These are phyloP conservation scores for Populus simonii DNA, from an alignment of 345 rosid species.

Conservation along the genomic window DNA sequence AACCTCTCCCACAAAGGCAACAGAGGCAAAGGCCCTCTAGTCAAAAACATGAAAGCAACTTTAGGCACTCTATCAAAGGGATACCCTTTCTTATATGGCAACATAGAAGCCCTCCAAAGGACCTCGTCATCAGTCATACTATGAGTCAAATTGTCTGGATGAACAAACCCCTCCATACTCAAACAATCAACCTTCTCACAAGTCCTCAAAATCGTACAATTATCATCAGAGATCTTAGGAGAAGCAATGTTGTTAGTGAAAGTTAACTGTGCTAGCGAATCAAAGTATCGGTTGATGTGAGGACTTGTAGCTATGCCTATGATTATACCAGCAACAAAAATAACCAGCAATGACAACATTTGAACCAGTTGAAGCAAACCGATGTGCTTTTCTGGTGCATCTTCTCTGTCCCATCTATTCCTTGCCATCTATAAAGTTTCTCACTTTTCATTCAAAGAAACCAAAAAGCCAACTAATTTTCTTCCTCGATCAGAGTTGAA, in stretches of 20 bases:
- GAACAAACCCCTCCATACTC: slow-evolving; percentile 46
- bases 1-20: slow-evolving; percentile 91
- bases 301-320: slow-evolving; percentile 69
- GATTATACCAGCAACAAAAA: slow-evolving; percentile 78
- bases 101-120: slow-evolving; percentile 86
- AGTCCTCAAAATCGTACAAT: slow-evolving; percentile 31
- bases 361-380: slow-evolving; percentile 71
- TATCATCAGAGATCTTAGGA: slow-evolving; percentile 13
- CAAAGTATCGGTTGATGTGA: slow-evolving; percentile 59
- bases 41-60: slow-evolving; percentile 84
- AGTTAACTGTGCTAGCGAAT: slow-evolving; percentile 43
- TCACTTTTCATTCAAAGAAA: not conserved
- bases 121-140: slow-evolving; percentile 60
- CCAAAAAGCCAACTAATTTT: not conserved
- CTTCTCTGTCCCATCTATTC: slow-evolving; percentile 49
- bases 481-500: not conserved
- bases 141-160: slow-evolving; percentile 52
- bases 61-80: slow-evolving; percentile 70
- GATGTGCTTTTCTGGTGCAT: slow-evolving; percentile 24
- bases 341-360: slow-evolving; percentile 61
- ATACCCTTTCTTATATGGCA: slow-evolving; percentile 55
- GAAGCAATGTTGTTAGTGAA: slow-evolving; percentile 35
- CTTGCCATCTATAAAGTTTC: slow-evolving; percentile 31
- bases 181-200: slow-evolving; percentile 46
- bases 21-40: slow-evolving; percentile 88